A percentile compares a stretch with the other conserved stretches of the same genome.
These are phyloP conservation scores for Suillus subalutaceus DNA, from an alignment of 768 basidiomycete species.

Conservation along the genomic window DNA sequence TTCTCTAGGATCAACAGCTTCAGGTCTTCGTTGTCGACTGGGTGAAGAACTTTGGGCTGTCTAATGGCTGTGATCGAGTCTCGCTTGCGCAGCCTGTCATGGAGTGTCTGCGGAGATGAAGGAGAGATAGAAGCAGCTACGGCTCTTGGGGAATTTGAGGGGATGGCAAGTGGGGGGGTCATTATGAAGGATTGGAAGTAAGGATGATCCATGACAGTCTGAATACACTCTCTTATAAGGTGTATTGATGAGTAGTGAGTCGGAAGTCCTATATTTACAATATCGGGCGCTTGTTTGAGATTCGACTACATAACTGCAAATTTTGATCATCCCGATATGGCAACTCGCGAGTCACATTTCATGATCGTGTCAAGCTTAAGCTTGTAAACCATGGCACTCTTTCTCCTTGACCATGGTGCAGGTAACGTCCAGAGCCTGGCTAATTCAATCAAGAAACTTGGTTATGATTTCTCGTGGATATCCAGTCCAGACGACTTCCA, in stretches of 20 bases:
- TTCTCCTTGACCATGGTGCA: conserved; percentile 95
- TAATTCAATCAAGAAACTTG: conserved; percentile 84
- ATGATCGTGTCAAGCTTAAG: not conserved
- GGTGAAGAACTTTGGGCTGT: conserved; percentile 74
- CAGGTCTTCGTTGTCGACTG: conserved; percentile 79
- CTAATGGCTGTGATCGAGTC: conserved; percentile 43
- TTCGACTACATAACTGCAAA: not conserved
- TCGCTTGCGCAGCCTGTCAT: conserved; percentile 47
- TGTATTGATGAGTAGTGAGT: not conserved
- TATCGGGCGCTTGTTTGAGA: not conserved
- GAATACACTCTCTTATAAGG: conserved; percentile 18
- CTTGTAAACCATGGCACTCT: conserved; percentile 56
- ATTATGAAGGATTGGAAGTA: conserved; percentile 37
- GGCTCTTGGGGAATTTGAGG: conserved; percentile 27
- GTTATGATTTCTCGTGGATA: conserved; percentile 91
- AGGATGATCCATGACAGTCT: conserved; percentile 17
- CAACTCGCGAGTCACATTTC: not conserved
- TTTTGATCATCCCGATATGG: conserved; percentile 14
- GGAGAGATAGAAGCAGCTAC: conserved; percentile 62
- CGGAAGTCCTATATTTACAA: conserved; percentile 3
- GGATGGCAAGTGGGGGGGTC: conserved; percentile 51
- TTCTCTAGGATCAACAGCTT: conserved; percentile 91
- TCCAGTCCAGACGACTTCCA: conserved; percentile 77
- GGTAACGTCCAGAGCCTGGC: conserved; percentile 94
- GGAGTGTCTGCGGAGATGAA: conserved; percentile 39